A percentile compares a stretch with the other conserved stretches of the same genome.
phyloP scores from a whole-genome alignment of 2,329 filamentous ascomycete genomes.

The Geoglossum cookeanum region DNA sequence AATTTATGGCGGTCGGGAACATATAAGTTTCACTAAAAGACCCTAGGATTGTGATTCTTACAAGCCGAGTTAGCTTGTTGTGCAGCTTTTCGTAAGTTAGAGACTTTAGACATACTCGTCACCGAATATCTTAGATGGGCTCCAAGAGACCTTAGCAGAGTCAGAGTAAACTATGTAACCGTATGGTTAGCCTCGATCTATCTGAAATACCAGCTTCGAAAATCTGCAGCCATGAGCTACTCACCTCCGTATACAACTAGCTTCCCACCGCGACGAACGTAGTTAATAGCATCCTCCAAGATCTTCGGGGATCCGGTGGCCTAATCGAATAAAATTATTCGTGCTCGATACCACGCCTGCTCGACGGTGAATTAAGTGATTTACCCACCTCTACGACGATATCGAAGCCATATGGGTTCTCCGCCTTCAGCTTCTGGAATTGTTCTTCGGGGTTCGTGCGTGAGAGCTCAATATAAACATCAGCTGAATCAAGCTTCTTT shows the following conservation, averaged over 20 bases:
- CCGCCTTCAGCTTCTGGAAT: slow-evolving; percentile 40
- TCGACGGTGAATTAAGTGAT: background rate
- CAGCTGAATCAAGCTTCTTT: slow-evolving; percentile 26
- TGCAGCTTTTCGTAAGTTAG: background rate
- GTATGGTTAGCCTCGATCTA: background rate
- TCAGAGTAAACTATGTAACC: slow-evolving; percentile 35
- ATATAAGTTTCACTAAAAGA: slow-evolving; percentile 58
- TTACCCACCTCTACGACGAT: slow-evolving; percentile 41
- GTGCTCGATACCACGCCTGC: background rate
- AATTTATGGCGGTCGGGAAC: slow-evolving; percentile 41
- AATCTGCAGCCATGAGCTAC: background rate
- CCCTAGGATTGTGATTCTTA: slow-evolving; percentile 46
- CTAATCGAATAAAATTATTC: background rate
- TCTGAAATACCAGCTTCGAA: no score
- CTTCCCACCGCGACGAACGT: slow-evolving; percentile 51
- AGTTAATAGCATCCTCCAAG: slow-evolving; percentile 51
- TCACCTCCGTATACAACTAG: slow-evolving; percentile 43
- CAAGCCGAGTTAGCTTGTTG: background rate
- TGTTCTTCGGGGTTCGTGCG: slow-evolving; percentile 34
- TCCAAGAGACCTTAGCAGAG: slow-evolving; percentile 43
- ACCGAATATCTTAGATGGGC: slow-evolving; percentile 46
- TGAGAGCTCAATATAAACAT: slow-evolving; percentile 28
- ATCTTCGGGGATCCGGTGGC: slow-evolving; percentile 48
- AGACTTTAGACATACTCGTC: background rate
- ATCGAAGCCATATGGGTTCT: slow-evolving; percentile 55